A percentile compares a stretch with the other conserved stretches of the same genome.
Evolutionary conservation across 331 rosid genomes (phyloP).

Genomic region (Pyrus hybrid): DNA sequence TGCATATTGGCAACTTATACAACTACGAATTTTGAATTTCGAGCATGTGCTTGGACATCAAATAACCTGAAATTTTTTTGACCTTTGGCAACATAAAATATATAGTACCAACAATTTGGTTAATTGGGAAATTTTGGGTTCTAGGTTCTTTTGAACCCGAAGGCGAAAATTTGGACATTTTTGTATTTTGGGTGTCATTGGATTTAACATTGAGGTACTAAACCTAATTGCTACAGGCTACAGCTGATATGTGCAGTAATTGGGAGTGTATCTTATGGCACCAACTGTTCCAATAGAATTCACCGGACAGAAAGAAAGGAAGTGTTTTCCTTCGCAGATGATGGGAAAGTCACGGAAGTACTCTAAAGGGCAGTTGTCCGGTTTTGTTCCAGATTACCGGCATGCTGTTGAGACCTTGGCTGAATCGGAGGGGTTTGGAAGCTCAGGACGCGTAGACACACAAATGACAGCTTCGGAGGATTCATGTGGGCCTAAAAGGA

Average conservation of each 20-base stretch:
- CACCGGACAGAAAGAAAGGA: slow-evolving; percentile 62
- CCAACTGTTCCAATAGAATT: slow-evolving; percentile 78
- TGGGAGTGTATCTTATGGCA: no score
- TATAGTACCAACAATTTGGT: slow-evolving; percentile 12
- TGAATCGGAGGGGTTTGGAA: slow-evolving; percentile 81
- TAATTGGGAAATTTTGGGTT: slow-evolving; percentile 23
- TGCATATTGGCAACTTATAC: not conserved
- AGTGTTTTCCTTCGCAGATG: slow-evolving; percentile 38
- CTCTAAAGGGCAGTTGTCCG: slow-evolving; percentile 57
- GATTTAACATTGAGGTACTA: slow-evolving; percentile 16
- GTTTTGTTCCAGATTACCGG: slow-evolving; percentile 70
- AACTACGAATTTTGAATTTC: not conserved
- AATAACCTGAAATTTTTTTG: not conserved
- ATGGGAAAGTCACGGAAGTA: slow-evolving; percentile 87
- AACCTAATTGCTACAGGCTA: slow-evolving; percentile 24
- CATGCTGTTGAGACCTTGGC: slow-evolving; percentile 80
- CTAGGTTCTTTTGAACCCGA: not conserved
- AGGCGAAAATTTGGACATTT: not conserved
- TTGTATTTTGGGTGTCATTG: not conserved
- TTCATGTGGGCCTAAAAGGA: slow-evolving; percentile 56
- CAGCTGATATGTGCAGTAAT: slow-evolving; percentile 62
- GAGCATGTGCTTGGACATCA: not conserved
- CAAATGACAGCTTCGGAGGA: slow-evolving; percentile 41
- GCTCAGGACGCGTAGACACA: slow-evolving; percentile 54
- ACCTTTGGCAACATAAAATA: not conserved